These are phyloP conservation scores for Calonectria montana DNA, from an alignment of 2,329 filamentous ascomycete genomes.

Conservation along the genomic window DNA sequence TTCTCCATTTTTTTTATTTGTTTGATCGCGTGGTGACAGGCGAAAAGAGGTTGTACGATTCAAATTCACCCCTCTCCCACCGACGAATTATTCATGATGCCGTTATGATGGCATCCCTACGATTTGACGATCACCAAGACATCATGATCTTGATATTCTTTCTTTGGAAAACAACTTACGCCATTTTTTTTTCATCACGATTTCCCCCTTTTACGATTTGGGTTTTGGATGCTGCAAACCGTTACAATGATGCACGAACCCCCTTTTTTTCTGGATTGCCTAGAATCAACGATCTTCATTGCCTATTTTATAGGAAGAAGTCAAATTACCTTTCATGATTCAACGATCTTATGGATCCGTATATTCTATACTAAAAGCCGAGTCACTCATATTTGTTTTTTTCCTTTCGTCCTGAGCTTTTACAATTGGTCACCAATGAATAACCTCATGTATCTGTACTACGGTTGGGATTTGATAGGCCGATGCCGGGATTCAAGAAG, in stretches of 20 bases:
- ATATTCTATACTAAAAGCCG: conserved; percentile 9
- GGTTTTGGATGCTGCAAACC: conserved; percentile 3
- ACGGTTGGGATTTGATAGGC: conserved; percentile 32
- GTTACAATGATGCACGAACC: conserved; percentile 17
- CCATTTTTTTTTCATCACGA: conserved; percentile 15
- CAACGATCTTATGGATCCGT: conserved; percentile 27
- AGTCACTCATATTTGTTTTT: conserved; percentile 11
- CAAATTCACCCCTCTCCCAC: conserved; percentile 8
- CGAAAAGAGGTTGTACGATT: conserved; percentile 26
- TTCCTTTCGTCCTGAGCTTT: conserved; percentile 19
- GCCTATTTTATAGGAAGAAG: background rate
- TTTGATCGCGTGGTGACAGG: conserved; percentile 26
- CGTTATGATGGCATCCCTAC: conserved; percentile 38
- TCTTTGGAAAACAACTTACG: background rate
- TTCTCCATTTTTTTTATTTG: background rate
- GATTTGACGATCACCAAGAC: conserved; percentile 39
- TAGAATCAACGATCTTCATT: conserved; percentile 26
- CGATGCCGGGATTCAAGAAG: conserved; percentile 20
- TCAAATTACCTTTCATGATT: conserved; percentile 31
- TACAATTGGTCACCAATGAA: conserved; percentile 28
- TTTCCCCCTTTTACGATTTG: conserved; percentile 12
- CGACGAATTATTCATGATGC: conserved; percentile 22
- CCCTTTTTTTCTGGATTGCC: background rate
- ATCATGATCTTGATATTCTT: conserved; percentile 34
- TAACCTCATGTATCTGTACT: conserved; percentile 33